Base-by-base conservation (phyloP, 192 early-diverging fungal genomes). In the Lobulomyces angularis region DNA sequence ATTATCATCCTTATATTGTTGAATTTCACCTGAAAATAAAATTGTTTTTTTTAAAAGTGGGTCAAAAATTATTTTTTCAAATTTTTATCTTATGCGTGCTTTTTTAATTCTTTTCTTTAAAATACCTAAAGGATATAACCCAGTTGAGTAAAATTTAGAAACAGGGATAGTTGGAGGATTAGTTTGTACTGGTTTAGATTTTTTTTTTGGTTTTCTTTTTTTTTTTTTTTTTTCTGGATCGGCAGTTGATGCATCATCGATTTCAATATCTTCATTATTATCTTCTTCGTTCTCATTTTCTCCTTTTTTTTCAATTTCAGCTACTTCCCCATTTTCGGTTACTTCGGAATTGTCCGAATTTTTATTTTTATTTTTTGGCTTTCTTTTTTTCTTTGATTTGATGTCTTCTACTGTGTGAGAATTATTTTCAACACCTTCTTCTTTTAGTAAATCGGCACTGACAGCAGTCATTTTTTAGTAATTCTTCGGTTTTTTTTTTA, bases 1-100 rank as follows among this genome's bases (percentile, higher is more conserved):
- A 62, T 96, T 94, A 32, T 90, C 86, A 42, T 95, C 79, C 18
- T 62, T 61, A 64, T 98, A 98, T 21, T 92, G 77, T 51, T 69
- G 64, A 24, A 82, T 59, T 59, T 94, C 74, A 43, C 91, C 91
- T n/a, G n/a, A n/a, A n/a, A n/a, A n/a, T n/a, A n/a, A n/a, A n/a
- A n/a, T n/a, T n/a, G n/a, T n/a, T n/a, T n/a, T n/a, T n/a, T n/a
- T n/a, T n/a, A n/a, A n/a, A n/a, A n/a, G n/a, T n/a, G n/a, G n/a
- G n/a, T n/a, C n/a, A n/a, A n/a, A n/a, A n/a, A n/a, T n/a, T n/a
- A n/a, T n/a, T n/a, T n/a, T n/a, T n/a, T n/a, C n/a, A n/a, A n/a
- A n/a, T n/a, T n/a, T n/a, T n/a, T n/a, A n/a, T n/a, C n/a, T n/a
- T n/a, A n/a, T n/a, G n/a, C n/a, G n/a, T n/a, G n/a, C n/a, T n/a